These are phyloP conservation scores for Diaporthe nobilis DNA, from an alignment of 2,329 filamentous ascomycete species.

Conservation along the genomic window DNA sequence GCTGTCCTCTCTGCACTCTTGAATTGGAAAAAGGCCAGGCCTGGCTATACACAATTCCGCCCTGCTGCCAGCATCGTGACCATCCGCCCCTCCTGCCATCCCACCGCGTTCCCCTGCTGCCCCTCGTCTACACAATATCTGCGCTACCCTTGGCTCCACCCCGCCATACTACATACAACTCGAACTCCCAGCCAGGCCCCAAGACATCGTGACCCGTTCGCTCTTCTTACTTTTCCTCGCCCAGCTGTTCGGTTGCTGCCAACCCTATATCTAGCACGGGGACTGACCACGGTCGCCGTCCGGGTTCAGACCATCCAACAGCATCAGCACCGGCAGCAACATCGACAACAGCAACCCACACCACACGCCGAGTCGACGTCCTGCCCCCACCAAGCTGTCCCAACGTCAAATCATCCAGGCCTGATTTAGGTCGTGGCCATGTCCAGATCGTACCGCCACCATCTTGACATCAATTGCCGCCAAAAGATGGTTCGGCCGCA, in stretches of 20 bases:
- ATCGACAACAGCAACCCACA: neutral
- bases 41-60: constrained; percentile 12
- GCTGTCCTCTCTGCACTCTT: constrained; percentile 31
- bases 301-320: neutral
- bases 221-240: constrained; percentile 4
- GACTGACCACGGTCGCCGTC: neutral
- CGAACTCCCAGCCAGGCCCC: constrained; percentile 5
- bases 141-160: constrained; percentile 17
- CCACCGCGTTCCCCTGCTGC: constrained; percentile 19
- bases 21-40: constrained; percentile 32
- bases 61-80: constrained; percentile 31
- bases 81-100: constrained; percentile 10
- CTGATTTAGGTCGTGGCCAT: constrained; percentile 23
- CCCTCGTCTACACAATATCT: constrained; percentile 7
- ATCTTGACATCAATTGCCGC: constrained; percentile 28
- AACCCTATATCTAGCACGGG: neutral
- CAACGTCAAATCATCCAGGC: constrained; percentile 17
- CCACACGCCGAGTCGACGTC: neutral
- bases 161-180: constrained; percentile 11
- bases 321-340: neutral
- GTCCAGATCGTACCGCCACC: constrained; percentile 24
- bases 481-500: constrained; percentile 38
- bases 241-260: neutral
- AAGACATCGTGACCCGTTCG: constrained; percentile 12
- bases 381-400: neutral